Percentiles rank a stretch among this genome's conserved stretches.
Evolutionary conservation across 208 protist genomes (phyloP).

Genomic region (Leptomonas pyrrhocoris): DNA sequence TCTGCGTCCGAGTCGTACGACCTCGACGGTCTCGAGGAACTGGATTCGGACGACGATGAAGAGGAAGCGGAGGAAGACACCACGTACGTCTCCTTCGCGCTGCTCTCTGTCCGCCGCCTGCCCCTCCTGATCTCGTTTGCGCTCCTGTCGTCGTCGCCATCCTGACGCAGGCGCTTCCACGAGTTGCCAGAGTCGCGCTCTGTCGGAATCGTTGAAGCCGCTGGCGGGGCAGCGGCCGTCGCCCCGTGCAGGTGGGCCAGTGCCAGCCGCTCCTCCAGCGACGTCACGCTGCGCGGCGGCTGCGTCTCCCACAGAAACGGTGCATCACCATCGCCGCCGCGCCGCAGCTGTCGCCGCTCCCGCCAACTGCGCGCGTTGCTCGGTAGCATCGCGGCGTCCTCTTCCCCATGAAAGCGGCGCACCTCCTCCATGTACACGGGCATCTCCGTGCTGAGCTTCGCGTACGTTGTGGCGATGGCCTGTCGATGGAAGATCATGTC

Average conservation of each 20-base stretch:
- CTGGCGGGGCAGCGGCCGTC: neutral
- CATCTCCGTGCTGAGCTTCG: slow-evolving; percentile 29
- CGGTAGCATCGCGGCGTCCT: slow-evolving; percentile 51
- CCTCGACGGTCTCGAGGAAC: neutral
- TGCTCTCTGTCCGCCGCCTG: no score
- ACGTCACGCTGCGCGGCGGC: slow-evolving; percentile 8
- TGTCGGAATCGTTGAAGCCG: neutral
- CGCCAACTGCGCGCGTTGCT: slow-evolving; percentile 20
- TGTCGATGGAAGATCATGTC: slow-evolving; percentile 58
- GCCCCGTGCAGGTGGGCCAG: slow-evolving; percentile 19
- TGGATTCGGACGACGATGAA: neutral
- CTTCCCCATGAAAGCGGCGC: slow-evolving; percentile 34
- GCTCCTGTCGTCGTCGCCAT: neutral
- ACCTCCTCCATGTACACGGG: slow-evolving; percentile 47
- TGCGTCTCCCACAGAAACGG: slow-evolving; percentile 13
- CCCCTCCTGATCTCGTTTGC: neutral
- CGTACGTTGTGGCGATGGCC: slow-evolving; percentile 53
- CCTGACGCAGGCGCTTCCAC: slow-evolving; percentile 18
- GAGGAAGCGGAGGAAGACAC: neutral
- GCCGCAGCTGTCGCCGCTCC: slow-evolving; percentile 7
- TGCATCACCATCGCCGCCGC: neutral
- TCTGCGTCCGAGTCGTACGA: slow-evolving; percentile 9
- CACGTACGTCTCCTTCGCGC: no score
- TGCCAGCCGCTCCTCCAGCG: slow-evolving; percentile 37
- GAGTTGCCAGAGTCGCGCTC: slow-evolving; percentile 2